phyloP scores from a whole-genome alignment of 148 eudicot genomes.

The Limonium bicolor region DNA sequence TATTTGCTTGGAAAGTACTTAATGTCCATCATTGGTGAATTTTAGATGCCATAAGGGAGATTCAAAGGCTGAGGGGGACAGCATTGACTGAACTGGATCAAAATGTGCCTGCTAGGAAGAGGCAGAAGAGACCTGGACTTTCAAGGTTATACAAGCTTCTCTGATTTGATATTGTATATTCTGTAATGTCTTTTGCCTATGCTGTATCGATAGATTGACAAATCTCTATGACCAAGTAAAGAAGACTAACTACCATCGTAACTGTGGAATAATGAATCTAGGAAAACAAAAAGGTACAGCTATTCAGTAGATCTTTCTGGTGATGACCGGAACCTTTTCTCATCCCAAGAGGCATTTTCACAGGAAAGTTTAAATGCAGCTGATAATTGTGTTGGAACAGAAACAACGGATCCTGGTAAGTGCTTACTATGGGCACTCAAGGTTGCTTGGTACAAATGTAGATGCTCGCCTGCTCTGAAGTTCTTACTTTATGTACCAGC shows the following conservation, averaged over 20 bases:
- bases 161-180: constrained; percentile 1
- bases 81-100: constrained; percentile 14
- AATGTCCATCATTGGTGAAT: constrained; percentile 9
- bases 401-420: constrained; percentile 30
- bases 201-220: neutral
- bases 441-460: neutral
- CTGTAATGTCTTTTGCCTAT: neutral
- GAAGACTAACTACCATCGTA: neutral
- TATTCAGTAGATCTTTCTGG: constrained; percentile 15
- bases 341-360: constrained; percentile 32
- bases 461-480: neutral
- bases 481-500: neutral
- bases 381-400: constrained; percentile 11
- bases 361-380: constrained; percentile 13
- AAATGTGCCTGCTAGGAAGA: constrained; percentile 10
- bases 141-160: constrained; percentile 28
- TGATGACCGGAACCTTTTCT: constrained; percentile 12
- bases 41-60: constrained; percentile 45
- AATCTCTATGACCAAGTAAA: neutral
- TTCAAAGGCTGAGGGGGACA: constrained; percentile 30
- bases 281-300: constrained; percentile 35
- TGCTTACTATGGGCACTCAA: neutral
- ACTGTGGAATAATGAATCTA: constrained; percentile 15
- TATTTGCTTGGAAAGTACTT: neutral
- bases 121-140: constrained; percentile 41